Evolutionary conservation across 257 asterid species (phyloP).

Genomic region (Ajuga chamaepitys): DNA sequence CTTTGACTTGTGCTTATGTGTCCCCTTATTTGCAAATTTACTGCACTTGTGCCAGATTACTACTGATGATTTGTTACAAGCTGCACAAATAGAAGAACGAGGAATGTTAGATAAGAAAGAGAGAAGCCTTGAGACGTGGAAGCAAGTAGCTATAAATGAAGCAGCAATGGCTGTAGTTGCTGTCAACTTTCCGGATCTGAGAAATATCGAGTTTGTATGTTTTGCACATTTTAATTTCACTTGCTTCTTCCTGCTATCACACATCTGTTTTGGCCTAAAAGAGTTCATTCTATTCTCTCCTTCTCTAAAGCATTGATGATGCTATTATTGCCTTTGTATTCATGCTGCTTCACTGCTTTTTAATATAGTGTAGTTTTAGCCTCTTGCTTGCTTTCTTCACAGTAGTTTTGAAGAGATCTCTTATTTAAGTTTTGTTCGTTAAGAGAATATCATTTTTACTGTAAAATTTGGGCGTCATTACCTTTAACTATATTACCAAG

Average conservation of each 20-base stretch:
- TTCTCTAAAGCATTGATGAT: not conserved
- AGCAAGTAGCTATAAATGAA: conserved; percentile 88
- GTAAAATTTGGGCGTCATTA: not conserved
- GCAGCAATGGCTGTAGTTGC: conserved; percentile 89
- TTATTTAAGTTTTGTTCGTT: not conserved
- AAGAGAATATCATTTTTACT: not conserved
- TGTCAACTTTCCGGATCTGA: conserved; percentile 87
- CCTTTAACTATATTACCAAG: too few species aligned
- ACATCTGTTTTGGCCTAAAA: not conserved
- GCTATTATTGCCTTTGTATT: not conserved
- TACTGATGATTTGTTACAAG: conserved; percentile 93
- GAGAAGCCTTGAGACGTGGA: conserved; percentile 87
- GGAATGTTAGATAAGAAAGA: conserved; percentile 88
- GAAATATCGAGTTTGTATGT: conserved; percentile 78
- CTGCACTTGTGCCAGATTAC: conserved; percentile 58
- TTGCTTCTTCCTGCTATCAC: conserved; percentile 4
- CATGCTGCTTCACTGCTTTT: not conserved
- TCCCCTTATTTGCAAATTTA: not conserved
- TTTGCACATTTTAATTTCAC: conserved; percentile 5
- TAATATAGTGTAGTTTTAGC: not conserved
- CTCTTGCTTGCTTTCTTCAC: not conserved
- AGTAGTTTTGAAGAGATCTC: not conserved
- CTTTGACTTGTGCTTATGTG: not conserved
- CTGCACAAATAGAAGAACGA: conserved; percentile 96
- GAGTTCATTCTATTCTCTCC: not conserved